Evolutionary conservation across 2,329 filamentous ascomycete genomes (phyloP), one percentile per base, ranked within the genome.

Genomic region (Penicillium sp.): DNA sequence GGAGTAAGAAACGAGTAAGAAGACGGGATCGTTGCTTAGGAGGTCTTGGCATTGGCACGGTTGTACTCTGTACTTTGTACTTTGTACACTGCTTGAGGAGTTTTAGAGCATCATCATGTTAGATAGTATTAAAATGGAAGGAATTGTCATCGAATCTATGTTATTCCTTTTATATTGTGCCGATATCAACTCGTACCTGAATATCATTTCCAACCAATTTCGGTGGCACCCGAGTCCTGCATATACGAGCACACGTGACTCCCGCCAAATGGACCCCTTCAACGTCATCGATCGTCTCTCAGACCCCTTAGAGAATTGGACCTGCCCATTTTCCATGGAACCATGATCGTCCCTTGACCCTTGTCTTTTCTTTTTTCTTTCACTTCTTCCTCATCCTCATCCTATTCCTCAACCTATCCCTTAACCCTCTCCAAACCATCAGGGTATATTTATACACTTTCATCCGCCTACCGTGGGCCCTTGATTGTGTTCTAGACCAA

Each of bases 241-340:
- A 3, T 34, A 29, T 41, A 25, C 27, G 38, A 53, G 7, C 2
- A 2, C 46, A 60, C 50, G 53, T 45, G 53, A 57, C 29, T 11
- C 38, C 23, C 15, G 16, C 11, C 55, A 51, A 48, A 52, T 49
- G 43, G 45, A 19, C 13, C 50, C 19, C 40, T 21, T n/a, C 13
- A 23, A 59, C 62, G 62, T 62, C 58, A 62, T 56, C 6, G 54
- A 46, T 46, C 48, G 23, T 46, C 45, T 41, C 40, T 56, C 36
- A 31, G 49, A 11, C 55, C 63, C 62, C 55, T 53, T 58, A 29
- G 27, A 44, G 50, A 46, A 51, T 54, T 51, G 47, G 46, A 51
- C 43, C 58, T 58, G 51, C 27, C 57, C 45, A 48, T 41, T 58
- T 59, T 46, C 63, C 61, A 63, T 61, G 63, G 64, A 65, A 64